phyloP scores from a whole-genome alignment of 768 basidiomycete genomes.

The Pulveroboletus sp. region DNA sequence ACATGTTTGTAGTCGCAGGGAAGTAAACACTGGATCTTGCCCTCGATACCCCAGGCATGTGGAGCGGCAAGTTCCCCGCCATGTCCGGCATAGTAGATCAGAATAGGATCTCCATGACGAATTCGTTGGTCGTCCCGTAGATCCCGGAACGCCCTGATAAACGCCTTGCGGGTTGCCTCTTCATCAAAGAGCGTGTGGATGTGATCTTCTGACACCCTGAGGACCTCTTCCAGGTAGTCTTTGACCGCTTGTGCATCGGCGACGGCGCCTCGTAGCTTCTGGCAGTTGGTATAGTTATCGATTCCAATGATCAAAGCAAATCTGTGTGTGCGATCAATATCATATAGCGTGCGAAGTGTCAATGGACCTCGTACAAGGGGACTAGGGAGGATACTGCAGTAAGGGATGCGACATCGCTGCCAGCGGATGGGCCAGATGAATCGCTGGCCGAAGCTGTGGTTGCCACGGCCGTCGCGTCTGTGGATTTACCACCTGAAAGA shows the following conservation, averaged over 20 bases:
- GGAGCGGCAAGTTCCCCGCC: constrained; percentile 38
- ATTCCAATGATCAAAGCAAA: constrained; percentile 46
- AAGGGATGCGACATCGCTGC: background rate
- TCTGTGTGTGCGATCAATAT: background rate
- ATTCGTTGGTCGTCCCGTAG: constrained; percentile 29
- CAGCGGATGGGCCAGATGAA: background rate
- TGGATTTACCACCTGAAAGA: background rate
- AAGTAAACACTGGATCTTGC: constrained; percentile 28
- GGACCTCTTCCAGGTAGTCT: constrained; percentile 27
- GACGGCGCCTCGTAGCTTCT: constrained; percentile 35
- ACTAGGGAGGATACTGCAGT: background rate
- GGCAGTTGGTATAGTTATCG: constrained; percentile 32
- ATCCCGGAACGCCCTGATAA: constrained; percentile 24
- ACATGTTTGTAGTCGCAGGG: constrained; percentile 31
- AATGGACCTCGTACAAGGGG: background rate
- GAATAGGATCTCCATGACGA: constrained; percentile 30
- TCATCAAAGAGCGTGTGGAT: constrained; percentile 39
- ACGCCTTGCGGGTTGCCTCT: constrained; percentile 35
- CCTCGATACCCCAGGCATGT: constrained; percentile 17
- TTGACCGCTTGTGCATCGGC: constrained; percentile 40
- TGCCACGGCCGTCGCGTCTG: background rate
- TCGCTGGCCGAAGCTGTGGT: too few relatives aligned
- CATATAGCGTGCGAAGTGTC: background rate
- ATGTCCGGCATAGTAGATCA: constrained; percentile 47
- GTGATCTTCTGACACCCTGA: constrained; percentile 31